Conservation (phyloP, 768 basidiomycete species). For the Tulasnella sp. region DNA sequence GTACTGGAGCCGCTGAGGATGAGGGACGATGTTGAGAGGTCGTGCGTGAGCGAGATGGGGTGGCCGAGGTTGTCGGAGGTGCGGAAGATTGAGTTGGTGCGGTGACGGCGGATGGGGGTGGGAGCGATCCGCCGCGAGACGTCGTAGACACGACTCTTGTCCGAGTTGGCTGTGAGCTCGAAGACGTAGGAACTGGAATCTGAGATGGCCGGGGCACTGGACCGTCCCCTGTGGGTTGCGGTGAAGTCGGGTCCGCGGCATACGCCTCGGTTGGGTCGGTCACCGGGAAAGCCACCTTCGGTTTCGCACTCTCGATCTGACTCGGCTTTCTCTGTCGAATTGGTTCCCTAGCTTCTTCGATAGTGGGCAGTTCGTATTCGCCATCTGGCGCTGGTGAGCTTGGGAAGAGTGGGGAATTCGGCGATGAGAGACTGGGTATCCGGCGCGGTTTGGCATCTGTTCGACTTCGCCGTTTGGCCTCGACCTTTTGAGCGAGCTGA, state of each 20-base stretch:
- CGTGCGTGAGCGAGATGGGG: not conserved
- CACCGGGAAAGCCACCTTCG: slow-evolving; percentile 21
- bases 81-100: not conserved
- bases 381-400: slow-evolving; percentile 7
- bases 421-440: slow-evolving; percentile 8
- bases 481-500: slow-evolving; percentile 19
- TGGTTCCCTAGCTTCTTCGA: not conserved
- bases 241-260: not conserved
- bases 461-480: slow-evolving; percentile 17
- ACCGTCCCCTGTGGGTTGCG: not conserved
- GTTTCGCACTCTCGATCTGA: slow-evolving; percentile 8
- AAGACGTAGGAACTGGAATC: not conserved
- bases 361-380: not conserved
- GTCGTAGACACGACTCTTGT: slow-evolving; percentile 1
- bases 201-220: not conserved
- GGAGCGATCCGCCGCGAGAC: not conserved
- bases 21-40: not conserved
- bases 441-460: slow-evolving; percentile 19
- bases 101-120: not conserved
- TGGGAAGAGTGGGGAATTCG: slow-evolving; percentile 1
- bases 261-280: slow-evolving; percentile 4
- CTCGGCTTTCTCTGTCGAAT: slow-evolving; percentile 18
- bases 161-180: not conserved
- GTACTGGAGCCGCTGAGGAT: not conserved
- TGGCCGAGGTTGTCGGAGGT: not conserved